phyloP scores from a whole-genome alignment of 2,329 filamentous ascomycete genomes.

The Neonectria sp. region DNA sequence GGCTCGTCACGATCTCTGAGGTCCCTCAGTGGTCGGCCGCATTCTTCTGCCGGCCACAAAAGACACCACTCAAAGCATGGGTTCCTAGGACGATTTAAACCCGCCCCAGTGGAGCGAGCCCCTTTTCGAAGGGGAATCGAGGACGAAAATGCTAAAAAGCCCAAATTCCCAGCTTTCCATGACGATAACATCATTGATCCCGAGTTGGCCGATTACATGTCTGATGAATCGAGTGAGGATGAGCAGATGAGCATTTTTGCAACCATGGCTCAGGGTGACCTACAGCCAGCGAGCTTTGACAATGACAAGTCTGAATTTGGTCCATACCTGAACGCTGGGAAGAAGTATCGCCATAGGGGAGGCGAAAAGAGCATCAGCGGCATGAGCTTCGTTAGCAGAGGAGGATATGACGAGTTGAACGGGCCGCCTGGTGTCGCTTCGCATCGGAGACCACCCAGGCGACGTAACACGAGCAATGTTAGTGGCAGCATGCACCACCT shows the following conservation, averaged over 20 bases:
- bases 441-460: conserved; percentile 74
- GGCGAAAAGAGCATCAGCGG: conserved; percentile 84
- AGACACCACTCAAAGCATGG: conserved; percentile 92
- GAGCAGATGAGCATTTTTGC: conserved; percentile 92
- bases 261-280: conserved; percentile 76
- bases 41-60: conserved; percentile 82
- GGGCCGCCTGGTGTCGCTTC: conserved; percentile 71
- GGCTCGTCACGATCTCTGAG: conserved; percentile 92
- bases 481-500: conserved; percentile 78
- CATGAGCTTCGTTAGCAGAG: conserved; percentile 78
- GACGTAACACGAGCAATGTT: conserved; percentile 87
- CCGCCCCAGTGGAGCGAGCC: conserved; percentile 82
- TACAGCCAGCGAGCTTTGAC: conserved; percentile 77
- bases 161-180: conserved; percentile 90
- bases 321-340: conserved; percentile 79
- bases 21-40: conserved; percentile 79
- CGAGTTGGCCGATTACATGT: conserved; percentile 94
- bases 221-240: conserved; percentile 93
- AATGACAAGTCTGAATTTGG: conserved; percentile 82
- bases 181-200: conserved; percentile 99
- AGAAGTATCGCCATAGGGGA: conserved; percentile 80
- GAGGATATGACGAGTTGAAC: conserved; percentile 73
- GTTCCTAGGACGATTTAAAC: conserved; percentile 82
- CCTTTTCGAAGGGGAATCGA: conserved; percentile 84
- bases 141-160: conserved; percentile 76